Percentiles rank a stretch among this genome's conserved stretches.
Conservation (phyloP, 768 basidiomycete genomes). For the Solioccasus polychromus region DNA sequence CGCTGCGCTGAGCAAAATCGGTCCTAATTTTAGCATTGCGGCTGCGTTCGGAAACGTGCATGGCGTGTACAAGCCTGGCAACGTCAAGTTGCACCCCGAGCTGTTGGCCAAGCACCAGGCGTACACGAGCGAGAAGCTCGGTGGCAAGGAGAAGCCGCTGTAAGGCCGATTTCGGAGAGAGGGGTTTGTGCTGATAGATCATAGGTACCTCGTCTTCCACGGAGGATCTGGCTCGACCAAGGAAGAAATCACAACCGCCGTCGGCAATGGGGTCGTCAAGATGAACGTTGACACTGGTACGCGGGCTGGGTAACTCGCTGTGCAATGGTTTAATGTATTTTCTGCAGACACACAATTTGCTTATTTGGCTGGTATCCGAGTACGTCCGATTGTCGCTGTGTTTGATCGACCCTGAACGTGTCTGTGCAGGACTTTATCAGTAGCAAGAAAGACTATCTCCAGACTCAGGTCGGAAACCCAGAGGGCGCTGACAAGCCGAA, state of each 20-base stretch:
- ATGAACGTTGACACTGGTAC: slow-evolving; percentile 95
- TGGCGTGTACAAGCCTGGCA: slow-evolving; percentile 99
- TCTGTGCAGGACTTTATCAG: slow-evolving; percentile 70
- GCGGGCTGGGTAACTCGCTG: not conserved
- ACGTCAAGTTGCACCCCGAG: slow-evolving; percentile 90
- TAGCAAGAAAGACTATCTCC: slow-evolving; percentile 85
- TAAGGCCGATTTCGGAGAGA: slow-evolving; percentile 37
- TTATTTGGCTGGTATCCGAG: slow-evolving; percentile 82
- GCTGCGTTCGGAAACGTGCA: slow-evolving; percentile 99
- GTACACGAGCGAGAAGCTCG: slow-evolving; percentile 66
- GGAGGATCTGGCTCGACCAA: slow-evolving; percentile 97
- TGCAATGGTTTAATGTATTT: slow-evolving; percentile 3
- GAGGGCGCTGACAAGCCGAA: slow-evolving; percentile 97
- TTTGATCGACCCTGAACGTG: not conserved
- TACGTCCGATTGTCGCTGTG: slow-evolving; percentile 28
- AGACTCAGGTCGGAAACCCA: slow-evolving; percentile 94
- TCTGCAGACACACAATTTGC: slow-evolving; percentile 81
- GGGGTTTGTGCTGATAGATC: not conserved
- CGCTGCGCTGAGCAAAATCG: slow-evolving; percentile 75
- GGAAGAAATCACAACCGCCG: slow-evolving; percentile 92
- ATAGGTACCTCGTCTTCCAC: slow-evolving; percentile 98
- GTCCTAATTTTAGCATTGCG: slow-evolving; percentile 95
- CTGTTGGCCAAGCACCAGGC: slow-evolving; percentile 90
- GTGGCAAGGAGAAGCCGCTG: slow-evolving; percentile 74
- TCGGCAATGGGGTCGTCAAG: slow-evolving; percentile 91